Conservation (phyloP, 805 yeast species). For the Candida andamanensis region DNA sequence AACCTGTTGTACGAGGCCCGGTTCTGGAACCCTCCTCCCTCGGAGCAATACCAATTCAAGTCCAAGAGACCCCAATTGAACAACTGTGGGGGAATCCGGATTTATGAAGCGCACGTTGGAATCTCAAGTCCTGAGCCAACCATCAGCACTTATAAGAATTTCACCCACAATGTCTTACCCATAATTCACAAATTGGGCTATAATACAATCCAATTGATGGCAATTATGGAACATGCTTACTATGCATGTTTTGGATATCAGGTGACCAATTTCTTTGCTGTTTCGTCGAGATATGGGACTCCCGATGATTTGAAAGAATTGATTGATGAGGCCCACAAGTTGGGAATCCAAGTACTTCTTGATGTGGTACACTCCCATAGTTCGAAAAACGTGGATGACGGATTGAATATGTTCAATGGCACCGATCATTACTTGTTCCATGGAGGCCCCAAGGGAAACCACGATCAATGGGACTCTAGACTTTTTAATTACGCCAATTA, state of each 20-base stretch:
- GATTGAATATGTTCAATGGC: constrained; percentile 89
- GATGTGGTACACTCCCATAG: constrained; percentile 97
- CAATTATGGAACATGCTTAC: constrained; percentile 97
- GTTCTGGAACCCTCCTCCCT: constrained; percentile 78
- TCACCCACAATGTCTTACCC: constrained; percentile 78
- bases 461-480: constrained; percentile 94
- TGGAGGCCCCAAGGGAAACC: constrained; percentile 83
- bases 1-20: constrained; percentile 69
- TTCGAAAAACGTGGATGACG: constrained; percentile 90
- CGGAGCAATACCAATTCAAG: constrained; percentile 51
- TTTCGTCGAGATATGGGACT: constrained; percentile 85
- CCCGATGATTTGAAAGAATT: constrained; percentile 92
- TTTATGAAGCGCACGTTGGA: constrained; percentile 95
- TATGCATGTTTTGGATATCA: constrained; percentile 99
- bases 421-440: constrained; percentile 95
- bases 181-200: constrained; percentile 80
- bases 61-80: constrained; percentile 55
- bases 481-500: constrained; percentile 87
- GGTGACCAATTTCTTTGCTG: constrained; percentile 86
- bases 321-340: constrained; percentile 84
- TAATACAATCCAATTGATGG: constrained; percentile 93
- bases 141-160: constrained; percentile 80
- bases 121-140: constrained; percentile 88
- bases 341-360: constrained; percentile 79
- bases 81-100: constrained; percentile 49